Evolutionary conservation across 2,329 filamentous ascomycete species (phyloP).

Genomic region (Arthrobotrys entomopaga): DNA sequence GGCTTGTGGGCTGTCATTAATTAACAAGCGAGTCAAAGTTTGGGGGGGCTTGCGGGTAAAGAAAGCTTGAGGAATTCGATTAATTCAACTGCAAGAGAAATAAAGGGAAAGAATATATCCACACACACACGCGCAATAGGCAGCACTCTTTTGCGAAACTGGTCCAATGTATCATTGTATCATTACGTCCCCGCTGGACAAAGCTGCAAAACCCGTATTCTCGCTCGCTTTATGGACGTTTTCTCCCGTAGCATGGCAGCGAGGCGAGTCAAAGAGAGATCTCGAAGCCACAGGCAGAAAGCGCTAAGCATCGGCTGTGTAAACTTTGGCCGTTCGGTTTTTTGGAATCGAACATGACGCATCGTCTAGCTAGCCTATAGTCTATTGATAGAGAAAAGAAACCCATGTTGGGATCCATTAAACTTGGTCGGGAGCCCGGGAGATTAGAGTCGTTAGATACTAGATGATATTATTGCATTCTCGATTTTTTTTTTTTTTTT

Average conservation of each 20-base stretch:
- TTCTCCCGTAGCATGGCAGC: neutral
- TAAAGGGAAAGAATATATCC: neutral
- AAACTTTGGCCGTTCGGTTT: conserved; percentile 24
- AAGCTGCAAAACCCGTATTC: conserved; percentile 35
- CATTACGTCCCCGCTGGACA: conserved; percentile 46
- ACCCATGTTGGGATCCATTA: conserved; percentile 17
- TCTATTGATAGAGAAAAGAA: conserved; percentile 1
- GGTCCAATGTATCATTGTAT: conserved; percentile 16
- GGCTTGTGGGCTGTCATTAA: conserved; percentile 45
- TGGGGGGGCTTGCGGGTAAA: conserved; percentile 38
- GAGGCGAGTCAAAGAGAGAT: conserved; percentile 28
- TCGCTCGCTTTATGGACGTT: conserved; percentile 23
- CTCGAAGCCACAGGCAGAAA: conserved; percentile 47
- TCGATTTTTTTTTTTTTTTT: too few species aligned
- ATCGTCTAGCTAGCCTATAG: conserved; percentile 13
- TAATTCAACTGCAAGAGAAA: neutral
- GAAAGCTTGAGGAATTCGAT: conserved; percentile 41
- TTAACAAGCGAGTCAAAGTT: conserved; percentile 35
- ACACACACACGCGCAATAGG: conserved; percentile 51
- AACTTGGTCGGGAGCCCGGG: neutral
- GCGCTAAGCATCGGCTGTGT: conserved; percentile 54
- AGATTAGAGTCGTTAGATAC: conserved; percentile 27
- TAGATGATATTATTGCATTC: neutral
- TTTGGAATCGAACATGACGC: conserved; percentile 34
- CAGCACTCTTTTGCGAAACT: conserved; percentile 35